These are phyloP conservation scores for Teratosphaeria destructans DNA, from an alignment of 2,329 filamentous ascomycete species.

Conservation along the genomic window DNA sequence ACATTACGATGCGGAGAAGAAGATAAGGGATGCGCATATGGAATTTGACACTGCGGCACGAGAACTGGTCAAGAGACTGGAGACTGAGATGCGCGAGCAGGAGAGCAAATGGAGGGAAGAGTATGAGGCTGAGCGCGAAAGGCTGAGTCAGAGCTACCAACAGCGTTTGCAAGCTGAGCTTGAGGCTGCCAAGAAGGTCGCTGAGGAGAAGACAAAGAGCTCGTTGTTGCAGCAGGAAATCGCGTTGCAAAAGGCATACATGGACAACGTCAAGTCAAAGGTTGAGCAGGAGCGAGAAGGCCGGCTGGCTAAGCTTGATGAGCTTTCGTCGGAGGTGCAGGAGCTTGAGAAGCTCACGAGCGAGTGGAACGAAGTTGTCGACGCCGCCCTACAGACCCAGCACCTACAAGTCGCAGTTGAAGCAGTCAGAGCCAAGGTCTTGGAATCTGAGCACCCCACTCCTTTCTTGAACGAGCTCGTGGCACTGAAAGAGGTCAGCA, in stretches of 20 bases:
- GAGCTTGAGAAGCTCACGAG: constrained; percentile 81
- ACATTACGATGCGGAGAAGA: constrained; percentile 59
- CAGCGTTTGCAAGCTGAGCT: constrained; percentile 69
- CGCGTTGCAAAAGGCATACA: constrained; percentile 74
- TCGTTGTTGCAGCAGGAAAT: constrained; percentile 84
- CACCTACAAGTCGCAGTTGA: constrained; percentile 94
- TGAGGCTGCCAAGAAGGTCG: constrained; percentile 66
- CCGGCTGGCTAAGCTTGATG: constrained; percentile 73
- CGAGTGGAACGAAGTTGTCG: constrained; percentile 84
- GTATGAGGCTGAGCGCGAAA: constrained; percentile 78
- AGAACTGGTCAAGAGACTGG: constrained; percentile 79
- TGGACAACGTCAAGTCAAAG: constrained; percentile 63
- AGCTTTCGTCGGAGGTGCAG: constrained; percentile 65
- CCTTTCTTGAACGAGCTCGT: constrained; percentile 91
- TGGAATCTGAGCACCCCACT: constrained; percentile 57
- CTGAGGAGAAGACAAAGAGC: constrained; percentile 75
- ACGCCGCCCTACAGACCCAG: constrained; percentile 84
- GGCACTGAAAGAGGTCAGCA: constrained; percentile 80
- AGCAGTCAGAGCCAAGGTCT: constrained; percentile 74
- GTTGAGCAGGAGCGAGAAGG: constrained; percentile 84
- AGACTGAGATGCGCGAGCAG: constrained; percentile 69
- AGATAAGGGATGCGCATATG: constrained; percentile 59
- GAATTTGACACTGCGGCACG: constrained; percentile 82
- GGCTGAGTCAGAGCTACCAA: constrained; percentile 66
- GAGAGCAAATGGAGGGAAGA: constrained; percentile 77